Percentiles rank a stretch among this genome's conserved stretches.
Evolutionary conservation across 23 red algal species (phyloP).

Genomic region (Gracilariopsis chorda): DNA sequence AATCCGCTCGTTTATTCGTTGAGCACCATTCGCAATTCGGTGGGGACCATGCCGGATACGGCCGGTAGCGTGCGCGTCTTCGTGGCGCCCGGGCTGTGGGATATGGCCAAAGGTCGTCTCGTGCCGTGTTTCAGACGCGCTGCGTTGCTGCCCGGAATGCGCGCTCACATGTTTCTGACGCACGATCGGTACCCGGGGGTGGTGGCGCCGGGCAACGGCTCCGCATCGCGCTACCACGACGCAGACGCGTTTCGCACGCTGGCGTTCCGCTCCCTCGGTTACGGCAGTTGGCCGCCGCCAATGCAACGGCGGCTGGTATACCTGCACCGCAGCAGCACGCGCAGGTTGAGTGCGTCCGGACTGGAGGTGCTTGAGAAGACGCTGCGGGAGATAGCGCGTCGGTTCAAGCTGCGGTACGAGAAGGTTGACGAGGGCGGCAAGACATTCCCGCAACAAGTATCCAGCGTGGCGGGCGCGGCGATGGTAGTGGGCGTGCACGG

Average conservation of each 20-base stretch:
- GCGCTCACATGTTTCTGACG: conserved; percentile 9
- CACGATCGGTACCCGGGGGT: conserved; percentile 35
- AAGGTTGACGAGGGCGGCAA: conserved; percentile 25
- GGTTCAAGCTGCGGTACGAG: neutral
- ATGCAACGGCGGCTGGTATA: conserved; percentile 16
- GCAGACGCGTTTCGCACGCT: neutral
- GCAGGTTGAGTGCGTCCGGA: conserved; percentile 1
- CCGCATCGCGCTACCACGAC: neutral
- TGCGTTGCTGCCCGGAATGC: neutral
- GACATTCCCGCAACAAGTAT: conserved; percentile 58
- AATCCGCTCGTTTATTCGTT: neutral
- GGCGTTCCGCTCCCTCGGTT: neutral
- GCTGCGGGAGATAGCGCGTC: neutral
- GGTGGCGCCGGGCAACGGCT: neutral
- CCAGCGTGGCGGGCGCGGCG: conserved; percentile 18
- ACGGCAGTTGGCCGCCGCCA: neutral
- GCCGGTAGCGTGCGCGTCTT: neutral
- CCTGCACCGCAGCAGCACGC: conserved; percentile 16
- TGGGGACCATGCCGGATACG: neutral
- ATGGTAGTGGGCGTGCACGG: conserved; percentile 62
- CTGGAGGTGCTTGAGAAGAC: neutral
- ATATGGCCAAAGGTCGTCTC: conserved; percentile 1
- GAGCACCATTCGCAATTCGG: neutral
- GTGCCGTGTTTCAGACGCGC: conserved; percentile 50
- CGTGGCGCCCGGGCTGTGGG: conserved; percentile 11